Evolutionary conservation across 805 yeast genomes (phyloP), one percentile per base, ranked within the genome.

Genomic region (Lachancea mirantina): DNA sequence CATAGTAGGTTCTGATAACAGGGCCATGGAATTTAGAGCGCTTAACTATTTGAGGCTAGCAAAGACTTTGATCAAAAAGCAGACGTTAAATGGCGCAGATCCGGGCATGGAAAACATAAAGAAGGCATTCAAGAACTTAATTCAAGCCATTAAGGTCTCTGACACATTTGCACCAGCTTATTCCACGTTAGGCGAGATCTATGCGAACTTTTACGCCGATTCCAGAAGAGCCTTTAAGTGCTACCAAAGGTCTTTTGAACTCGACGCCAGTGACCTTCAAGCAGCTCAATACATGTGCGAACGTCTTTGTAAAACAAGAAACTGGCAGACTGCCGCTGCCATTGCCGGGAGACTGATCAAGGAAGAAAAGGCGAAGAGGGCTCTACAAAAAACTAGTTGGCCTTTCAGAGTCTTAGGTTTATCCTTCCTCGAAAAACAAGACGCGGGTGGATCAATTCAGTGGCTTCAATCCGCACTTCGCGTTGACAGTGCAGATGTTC

Each of bases 401-500:
- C 96, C 96, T 1, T 84, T 78, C 51, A 62, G 96, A 45, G 84
- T 84, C 3, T 61, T 92, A 26, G 98, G 96, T 0, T 75, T 87
- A 44, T 72, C 83, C 2, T 67, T 78, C 4, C 60, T 92, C 38
- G 87, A 84, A 49, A 63, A 55, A 17, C 84, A 78, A 45, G 78
- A 80, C 43, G 84, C 76, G 42, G 75, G 74, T 1, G 76, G 76
- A 35, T 94, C 98, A 0, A 80, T 89, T 28, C 89, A 83, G 55
- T 77, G 83, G 73, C 87, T 84, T 51, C 98, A 92, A 57, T 72
- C 77, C 17, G 87, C 96, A 1, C 64, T 92, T 30, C 68, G 96
- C 40, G 62, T 81, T 42, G 64, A 76, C 26, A 63, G 80, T 0
- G 42, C 50, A 33, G 96, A 92, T 56, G 53, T 72, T 2, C 79